phyloP scores from a whole-genome alignment of 176 grass and related monocot species.

The Avena atlantica region DNA sequence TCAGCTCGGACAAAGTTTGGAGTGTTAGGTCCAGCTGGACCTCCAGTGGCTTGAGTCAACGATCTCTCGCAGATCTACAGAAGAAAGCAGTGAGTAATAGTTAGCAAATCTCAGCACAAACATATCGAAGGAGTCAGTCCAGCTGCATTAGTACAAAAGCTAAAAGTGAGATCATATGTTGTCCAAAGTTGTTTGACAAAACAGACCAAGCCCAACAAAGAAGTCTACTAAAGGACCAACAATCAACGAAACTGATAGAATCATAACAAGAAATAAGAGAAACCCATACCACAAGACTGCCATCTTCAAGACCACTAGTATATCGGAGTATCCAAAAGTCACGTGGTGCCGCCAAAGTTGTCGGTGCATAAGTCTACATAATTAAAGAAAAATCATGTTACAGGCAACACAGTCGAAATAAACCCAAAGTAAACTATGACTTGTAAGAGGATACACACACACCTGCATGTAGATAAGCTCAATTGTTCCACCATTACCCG shows the following conservation, averaged over 20 bases:
- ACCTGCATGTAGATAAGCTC: slow-evolving; percentile 99
- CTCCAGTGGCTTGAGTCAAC: slow-evolving; percentile 83
- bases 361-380: slow-evolving; percentile 86
- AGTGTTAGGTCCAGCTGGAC: slow-evolving; percentile 79
- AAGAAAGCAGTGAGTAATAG: slow-evolving; percentile 39
- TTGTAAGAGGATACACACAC: slow-evolving; percentile 24
- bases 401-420: neutral
- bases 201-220: slow-evolving; percentile 4
- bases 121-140: neutral
- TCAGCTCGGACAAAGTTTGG: slow-evolving; percentile 94
- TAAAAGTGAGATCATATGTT: neutral
- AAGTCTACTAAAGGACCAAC: neutral
- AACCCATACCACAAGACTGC: slow-evolving; percentile 93
- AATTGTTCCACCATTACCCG: slow-evolving; percentile 92
- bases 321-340: slow-evolving; percentile 99
- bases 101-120: slow-evolving; percentile 40
- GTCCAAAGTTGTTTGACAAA: slow-evolving; percentile 15
- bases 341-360: slow-evolving; percentile 79
- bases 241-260: slow-evolving; percentile 19
- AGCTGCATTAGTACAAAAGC: neutral
- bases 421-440: neutral
- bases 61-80: slow-evolving; percentile 98
- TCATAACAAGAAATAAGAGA: slow-evolving; percentile 24
- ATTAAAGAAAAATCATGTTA: slow-evolving; percentile 27
- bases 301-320: slow-evolving; percentile 95